Conservation (phyloP, 1,139 yeast species). For the Pichia terricola region DNA sequence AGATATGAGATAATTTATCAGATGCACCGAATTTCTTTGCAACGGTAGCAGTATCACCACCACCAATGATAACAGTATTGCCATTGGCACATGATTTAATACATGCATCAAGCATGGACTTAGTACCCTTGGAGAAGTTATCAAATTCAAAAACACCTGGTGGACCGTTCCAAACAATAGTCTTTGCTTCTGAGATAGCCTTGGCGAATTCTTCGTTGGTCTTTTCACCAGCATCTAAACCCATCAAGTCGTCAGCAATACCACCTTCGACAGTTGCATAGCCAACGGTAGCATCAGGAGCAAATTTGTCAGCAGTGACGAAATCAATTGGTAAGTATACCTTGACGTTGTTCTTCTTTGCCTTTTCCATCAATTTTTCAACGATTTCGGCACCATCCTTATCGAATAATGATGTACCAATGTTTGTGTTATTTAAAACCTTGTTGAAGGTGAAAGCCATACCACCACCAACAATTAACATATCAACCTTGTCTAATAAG, state of each 20-base stretch:
- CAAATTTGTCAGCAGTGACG: slow-evolving; percentile 87
- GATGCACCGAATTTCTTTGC: slow-evolving; percentile 95
- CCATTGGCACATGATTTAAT: slow-evolving; percentile 80
- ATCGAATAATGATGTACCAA: slow-evolving; percentile 86
- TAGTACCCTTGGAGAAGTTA: slow-evolving; percentile 81
- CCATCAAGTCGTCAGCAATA: slow-evolving; percentile 90
- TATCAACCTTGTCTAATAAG: slow-evolving; percentile 88
- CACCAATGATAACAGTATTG: slow-evolving; percentile 94
- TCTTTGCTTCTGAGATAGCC: slow-evolving; percentile 84
- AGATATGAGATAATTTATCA: slow-evolving; percentile 90
- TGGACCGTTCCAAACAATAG: slow-evolving; percentile 98
- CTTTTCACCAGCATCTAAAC: slow-evolving; percentile 90
- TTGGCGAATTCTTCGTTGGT: slow-evolving; percentile 64
- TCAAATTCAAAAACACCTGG: slow-evolving; percentile 99
- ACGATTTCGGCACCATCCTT: slow-evolving; percentile 91
- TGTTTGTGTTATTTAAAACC: slow-evolving; percentile 71
- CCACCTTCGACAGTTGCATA: slow-evolving; percentile 79
- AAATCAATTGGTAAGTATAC: slow-evolving; percentile 88
- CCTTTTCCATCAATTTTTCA: slow-evolving; percentile 81
- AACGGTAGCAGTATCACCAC: slow-evolving; percentile 99
- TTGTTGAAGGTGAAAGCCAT: slow-evolving; percentile 98
- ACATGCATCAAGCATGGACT: slow-evolving; percentile 76
- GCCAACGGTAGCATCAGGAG: slow-evolving; percentile 78
- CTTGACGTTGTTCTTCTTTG: slow-evolving; percentile 88
- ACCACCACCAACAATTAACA: slow-evolving; percentile 94